Evolutionary conservation across 2,329 filamentous ascomycete species (phyloP).

Genomic region (Hypocrella siamensis): DNA sequence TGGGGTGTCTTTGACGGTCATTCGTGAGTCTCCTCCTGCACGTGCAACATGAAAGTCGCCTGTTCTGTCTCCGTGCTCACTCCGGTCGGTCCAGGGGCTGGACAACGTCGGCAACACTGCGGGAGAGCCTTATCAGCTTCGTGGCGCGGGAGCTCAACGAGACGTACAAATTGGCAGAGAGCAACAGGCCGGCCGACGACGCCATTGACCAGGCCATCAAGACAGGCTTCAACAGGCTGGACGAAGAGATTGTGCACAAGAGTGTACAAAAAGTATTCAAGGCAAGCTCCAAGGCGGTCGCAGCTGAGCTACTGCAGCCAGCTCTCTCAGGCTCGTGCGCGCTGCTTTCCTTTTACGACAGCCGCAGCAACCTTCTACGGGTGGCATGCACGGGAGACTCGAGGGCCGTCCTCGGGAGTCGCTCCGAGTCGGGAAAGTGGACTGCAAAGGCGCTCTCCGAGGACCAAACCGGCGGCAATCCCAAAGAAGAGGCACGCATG

Average conservation of each 20-base stretch:
- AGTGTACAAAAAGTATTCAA: conserved; percentile 86
- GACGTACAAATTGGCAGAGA: conserved; percentile 63
- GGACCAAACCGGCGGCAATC: conserved; percentile 85
- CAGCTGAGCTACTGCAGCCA: conserved; percentile 80
- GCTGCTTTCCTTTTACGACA: conserved; percentile 91
- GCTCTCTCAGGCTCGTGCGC: conserved; percentile 96
- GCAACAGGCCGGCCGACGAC: conserved; percentile 55
- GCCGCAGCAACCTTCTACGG: conserved; percentile 68
- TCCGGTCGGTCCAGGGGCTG: conserved; percentile 51
- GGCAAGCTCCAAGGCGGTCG: conserved; percentile 74
- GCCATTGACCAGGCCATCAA: conserved; percentile 87
- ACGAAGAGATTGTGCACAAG: conserved; percentile 88
- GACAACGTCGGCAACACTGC: conserved; percentile 93
- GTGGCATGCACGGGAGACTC: conserved; percentile 94
- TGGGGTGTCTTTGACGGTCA: conserved; percentile 99
- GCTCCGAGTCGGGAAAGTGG: conserved; percentile 73
- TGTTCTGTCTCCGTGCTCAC: not conserved
- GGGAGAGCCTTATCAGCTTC: conserved; percentile 80
- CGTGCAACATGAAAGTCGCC: not conserved
- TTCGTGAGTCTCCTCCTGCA: conserved; percentile 41
- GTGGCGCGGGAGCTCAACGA: conserved; percentile 85
- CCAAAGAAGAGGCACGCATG: conserved; percentile 68
- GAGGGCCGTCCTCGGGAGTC: conserved; percentile 79
- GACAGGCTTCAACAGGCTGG: conserved; percentile 71
- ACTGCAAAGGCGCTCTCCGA: conserved; percentile 76